Conservation (phyloP, 495 filamentous ascomycete genomes). For the Podospora fimiseda region DNA sequence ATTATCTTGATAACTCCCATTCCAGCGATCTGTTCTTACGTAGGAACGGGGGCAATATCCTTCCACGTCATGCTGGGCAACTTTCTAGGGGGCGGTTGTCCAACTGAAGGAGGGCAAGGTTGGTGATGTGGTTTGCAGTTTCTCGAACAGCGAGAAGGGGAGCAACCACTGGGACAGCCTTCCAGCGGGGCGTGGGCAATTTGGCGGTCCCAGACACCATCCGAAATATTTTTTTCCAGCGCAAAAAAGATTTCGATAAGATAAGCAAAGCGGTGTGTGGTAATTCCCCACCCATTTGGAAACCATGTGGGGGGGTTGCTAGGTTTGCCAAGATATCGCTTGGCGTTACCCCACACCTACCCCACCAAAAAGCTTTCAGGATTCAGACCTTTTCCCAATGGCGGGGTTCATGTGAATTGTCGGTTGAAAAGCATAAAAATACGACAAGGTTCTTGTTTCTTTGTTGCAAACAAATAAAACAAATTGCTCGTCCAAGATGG, state of each 20-base stretch:
- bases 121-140: slow-evolving; percentile 8
- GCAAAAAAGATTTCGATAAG: slow-evolving; percentile 22
- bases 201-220: slow-evolving; percentile 5
- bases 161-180: not conserved
- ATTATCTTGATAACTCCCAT: too few species aligned
- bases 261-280: slow-evolving; percentile 21
- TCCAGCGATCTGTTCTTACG: slow-evolving; percentile 39
- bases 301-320: not conserved
- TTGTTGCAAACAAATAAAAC: too few species aligned
- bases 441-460: too few species aligned
- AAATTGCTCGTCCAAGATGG: slow-evolving; percentile 12
- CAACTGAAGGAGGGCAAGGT: not conserved
- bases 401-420: too few species aligned
- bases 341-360: too few species aligned
- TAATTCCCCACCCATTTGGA: slow-evolving; percentile 1
- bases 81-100: slow-evolving; percentile 1
- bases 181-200: slow-evolving; percentile 26
- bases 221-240: slow-evolving; percentile 30
- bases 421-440: too few species aligned
- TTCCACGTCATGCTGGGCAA: slow-evolving; percentile 46
- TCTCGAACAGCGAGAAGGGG: slow-evolving; percentile 7
- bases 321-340: too few species aligned
- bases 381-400: too few species aligned
- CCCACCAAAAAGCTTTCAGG: too few species aligned
- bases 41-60: slow-evolving; percentile 82